A percentile compares a stretch with the other conserved stretches of the same genome.
Evolutionary conservation across 1,284 basidiomycete genomes (phyloP).

Genomic region (Cutaneotrichosporon sp.): DNA sequence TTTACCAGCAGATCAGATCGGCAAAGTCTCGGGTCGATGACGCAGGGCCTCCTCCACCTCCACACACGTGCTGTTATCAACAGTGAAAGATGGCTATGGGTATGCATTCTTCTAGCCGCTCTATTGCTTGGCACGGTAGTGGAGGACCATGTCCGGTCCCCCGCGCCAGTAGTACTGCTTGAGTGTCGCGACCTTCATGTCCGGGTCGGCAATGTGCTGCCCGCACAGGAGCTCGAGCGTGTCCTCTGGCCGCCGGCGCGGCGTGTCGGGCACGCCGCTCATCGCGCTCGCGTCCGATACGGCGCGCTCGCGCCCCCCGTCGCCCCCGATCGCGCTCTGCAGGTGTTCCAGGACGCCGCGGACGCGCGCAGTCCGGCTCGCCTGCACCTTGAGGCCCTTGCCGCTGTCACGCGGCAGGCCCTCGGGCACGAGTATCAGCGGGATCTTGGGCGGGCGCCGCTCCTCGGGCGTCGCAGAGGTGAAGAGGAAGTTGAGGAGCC

Average conservation of each 20-base stretch:
- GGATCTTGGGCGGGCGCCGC: conserved; percentile 68
- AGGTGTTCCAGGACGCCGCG: conserved; percentile 24
- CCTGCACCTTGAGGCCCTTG: conserved; percentile 22
- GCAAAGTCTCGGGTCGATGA: background rate
- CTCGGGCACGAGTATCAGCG: conserved; percentile 81
- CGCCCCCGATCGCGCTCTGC: conserved; percentile 8
- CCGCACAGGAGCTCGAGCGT: conserved; percentile 86
- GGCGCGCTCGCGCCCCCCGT: conserved; percentile 17
- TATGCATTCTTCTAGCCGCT: background rate
- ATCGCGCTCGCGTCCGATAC: conserved; percentile 17
- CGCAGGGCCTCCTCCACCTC: background rate
- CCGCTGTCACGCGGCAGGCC: conserved; percentile 31
- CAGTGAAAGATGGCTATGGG: background rate
- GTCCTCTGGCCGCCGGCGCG: conserved; percentile 62
- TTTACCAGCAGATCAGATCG: background rate
- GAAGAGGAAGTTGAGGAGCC: conserved; percentile 86
- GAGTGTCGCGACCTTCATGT: conserved; percentile 85
- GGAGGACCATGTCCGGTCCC: conserved; percentile 74
- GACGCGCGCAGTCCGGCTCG: conserved; percentile 28
- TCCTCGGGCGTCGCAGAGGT: conserved; percentile 57
- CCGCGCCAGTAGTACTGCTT: conserved; percentile 83
- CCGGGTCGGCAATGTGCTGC: conserved; percentile 71
- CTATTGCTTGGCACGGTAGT: conserved; percentile 66
- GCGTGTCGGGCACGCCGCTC: conserved; percentile 13
- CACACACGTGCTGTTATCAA: background rate